phyloP scores from a whole-genome alignment of 495 filamentous ascomycete species.

The Penicillium odoratum region DNA sequence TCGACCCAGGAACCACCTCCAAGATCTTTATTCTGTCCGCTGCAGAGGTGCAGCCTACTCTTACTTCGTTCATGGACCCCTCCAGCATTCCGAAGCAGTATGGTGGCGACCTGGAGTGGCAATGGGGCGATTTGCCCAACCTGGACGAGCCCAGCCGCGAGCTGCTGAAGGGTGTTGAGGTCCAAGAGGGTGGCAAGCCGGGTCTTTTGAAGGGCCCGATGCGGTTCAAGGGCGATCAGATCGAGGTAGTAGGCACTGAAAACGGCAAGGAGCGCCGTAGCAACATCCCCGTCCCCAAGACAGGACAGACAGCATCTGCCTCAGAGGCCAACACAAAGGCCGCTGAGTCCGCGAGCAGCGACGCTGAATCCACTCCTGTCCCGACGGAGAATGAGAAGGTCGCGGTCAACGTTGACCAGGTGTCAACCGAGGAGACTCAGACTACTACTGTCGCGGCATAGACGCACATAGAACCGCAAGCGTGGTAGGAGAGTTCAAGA shows the following conservation, averaged over 20 bases:
- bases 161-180: conserved; percentile 40
- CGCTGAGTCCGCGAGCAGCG: conserved; percentile 10
- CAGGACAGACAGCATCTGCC: not conserved
- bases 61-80: conserved; percentile 77
- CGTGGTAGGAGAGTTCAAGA: not conserved
- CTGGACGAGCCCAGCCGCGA: conserved; percentile 61
- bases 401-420: conserved; percentile 20
- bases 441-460: conserved; percentile 24
- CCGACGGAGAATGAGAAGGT: conserved; percentile 17
- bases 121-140: conserved; percentile 70
- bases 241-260: conserved; percentile 43
- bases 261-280: conserved; percentile 39
- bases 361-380: conserved; percentile 2
- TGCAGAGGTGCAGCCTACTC: conserved; percentile 67
- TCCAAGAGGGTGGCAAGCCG: conserved; percentile 29
- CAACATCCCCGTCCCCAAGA: conserved; percentile 31
- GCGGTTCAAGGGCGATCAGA: conserved; percentile 39
- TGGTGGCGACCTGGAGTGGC: conserved; percentile 78
- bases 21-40: conserved; percentile 86
- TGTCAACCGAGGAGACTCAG: conserved; percentile 14
- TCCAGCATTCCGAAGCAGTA: conserved; percentile 80
- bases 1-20: conserved; percentile 87
- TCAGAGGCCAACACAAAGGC: conserved; percentile 6
- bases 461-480: conserved; percentile 12
- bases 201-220: conserved; percentile 42